Conservation (phyloP, 1,139 yeast species). For the Candida pseudoviswanathii region DNA sequence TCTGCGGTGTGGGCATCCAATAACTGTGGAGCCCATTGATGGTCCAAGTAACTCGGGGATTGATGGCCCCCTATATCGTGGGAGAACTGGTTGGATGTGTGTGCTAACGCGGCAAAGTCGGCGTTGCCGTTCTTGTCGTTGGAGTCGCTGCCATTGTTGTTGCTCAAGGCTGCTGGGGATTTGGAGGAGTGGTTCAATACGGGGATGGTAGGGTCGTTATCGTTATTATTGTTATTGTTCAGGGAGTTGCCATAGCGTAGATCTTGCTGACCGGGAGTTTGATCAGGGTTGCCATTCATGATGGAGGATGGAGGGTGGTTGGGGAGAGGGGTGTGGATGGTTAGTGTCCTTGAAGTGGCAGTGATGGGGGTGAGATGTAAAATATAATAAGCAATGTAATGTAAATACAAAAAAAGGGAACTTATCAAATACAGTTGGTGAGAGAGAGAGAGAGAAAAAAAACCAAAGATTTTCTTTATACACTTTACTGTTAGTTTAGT, state of each 20-base stretch:
- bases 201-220: neutral
- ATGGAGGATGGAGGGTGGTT: no score
- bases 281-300: slow-evolving; percentile 1
- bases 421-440: neutral
- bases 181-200: neutral
- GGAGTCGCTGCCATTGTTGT: neutral
- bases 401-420: neutral
- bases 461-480: neutral
- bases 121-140: neutral
- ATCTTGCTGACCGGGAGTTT: neutral
- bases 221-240: no score
- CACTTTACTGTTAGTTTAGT: neutral
- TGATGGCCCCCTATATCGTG: slow-evolving; percentile 4
- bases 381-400: neutral
- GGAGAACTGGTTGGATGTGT: neutral
- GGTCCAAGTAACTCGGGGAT: slow-evolving; percentile 46
- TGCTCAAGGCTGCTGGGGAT: neutral
- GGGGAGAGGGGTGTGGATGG: no score
- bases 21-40: slow-evolving; percentile 4
- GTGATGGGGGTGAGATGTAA: neutral
- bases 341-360: no score
- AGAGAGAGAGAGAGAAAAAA: neutral
- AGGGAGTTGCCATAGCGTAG: neutral
- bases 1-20: slow-evolving; percentile 36
- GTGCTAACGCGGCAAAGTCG: neutral